Conservation (phyloP, 495 filamentous ascomycete genomes). For the Astrothelium subdiscretum region DNA sequence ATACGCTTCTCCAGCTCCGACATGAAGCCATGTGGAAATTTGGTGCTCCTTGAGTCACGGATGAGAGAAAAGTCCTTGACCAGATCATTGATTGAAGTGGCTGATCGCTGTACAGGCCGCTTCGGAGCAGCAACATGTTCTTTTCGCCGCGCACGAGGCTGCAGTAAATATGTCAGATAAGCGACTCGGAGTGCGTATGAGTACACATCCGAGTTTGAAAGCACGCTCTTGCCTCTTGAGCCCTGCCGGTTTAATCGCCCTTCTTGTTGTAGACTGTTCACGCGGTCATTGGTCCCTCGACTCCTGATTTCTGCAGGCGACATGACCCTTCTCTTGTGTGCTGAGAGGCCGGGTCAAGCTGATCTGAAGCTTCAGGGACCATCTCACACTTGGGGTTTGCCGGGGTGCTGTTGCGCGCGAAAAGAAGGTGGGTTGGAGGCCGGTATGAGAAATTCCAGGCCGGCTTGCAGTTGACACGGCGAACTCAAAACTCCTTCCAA, state of each 20-base stretch:
- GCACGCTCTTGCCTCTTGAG: conserved; percentile 37
- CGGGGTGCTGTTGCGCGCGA: neutral
- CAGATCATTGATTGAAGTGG: conserved; percentile 60
- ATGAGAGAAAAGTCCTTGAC: conserved; percentile 67
- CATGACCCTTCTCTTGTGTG: conserved; percentile 8
- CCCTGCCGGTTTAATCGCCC: conserved; percentile 38
- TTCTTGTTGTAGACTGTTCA: conserved; percentile 46
- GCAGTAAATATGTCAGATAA: conserved; percentile 85
- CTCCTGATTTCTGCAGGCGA: conserved; percentile 7
- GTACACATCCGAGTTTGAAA: conserved; percentile 57
- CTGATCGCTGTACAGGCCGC: conserved; percentile 44
- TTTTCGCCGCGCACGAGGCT: conserved; percentile 75
- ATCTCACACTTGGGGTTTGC: neutral
- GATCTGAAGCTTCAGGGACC: neutral
- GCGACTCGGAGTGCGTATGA: conserved; percentile 81
- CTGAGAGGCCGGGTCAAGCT: neutral
- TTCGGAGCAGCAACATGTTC: conserved; percentile 62
- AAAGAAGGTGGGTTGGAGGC: neutral
- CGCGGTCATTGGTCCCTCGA: conserved; percentile 14
- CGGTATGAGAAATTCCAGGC: neutral
- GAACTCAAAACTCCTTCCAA: neutral
- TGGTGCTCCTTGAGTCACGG: conserved; percentile 62
- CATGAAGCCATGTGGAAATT: conserved; percentile 71
- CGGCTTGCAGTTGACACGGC: neutral
- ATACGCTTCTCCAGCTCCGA: conserved; percentile 56